A percentile compares a stretch with the other conserved stretches of the same genome.
Evolutionary conservation across 495 filamentous ascomycete genomes (phyloP).

Genomic region (Ramalina peruviana): DNA sequence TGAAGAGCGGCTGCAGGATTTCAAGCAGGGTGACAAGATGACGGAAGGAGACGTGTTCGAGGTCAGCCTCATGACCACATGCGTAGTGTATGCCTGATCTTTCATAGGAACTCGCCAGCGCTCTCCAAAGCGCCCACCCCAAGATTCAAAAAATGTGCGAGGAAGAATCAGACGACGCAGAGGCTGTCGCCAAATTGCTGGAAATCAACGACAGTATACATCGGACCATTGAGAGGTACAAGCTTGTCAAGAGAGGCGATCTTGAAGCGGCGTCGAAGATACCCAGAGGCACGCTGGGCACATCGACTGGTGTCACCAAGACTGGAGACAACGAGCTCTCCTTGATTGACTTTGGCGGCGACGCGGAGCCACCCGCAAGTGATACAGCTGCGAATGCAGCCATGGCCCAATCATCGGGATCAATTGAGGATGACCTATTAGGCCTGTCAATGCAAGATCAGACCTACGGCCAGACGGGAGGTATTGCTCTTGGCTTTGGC

Average conservation of each 20-base stretch:
- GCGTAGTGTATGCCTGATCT: neutral
- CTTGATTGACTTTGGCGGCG: conserved; percentile 79
- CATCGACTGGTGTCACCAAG: conserved; percentile 54
- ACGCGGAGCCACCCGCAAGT: conserved; percentile 38
- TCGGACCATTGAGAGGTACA: conserved; percentile 87
- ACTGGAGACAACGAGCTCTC: conserved; percentile 76
- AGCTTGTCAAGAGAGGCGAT: conserved; percentile 85
- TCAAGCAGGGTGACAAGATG: conserved; percentile 68
- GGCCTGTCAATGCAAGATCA: conserved; percentile 53
- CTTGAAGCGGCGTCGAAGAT: conserved; percentile 75
- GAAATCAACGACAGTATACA: conserved; percentile 99
- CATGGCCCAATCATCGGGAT: conserved; percentile 22
- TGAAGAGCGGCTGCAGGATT: conserved; percentile 82
- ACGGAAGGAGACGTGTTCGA: conserved; percentile 88
- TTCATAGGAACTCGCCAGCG: conserved; percentile 67
- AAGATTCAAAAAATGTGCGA: conserved; percentile 99
- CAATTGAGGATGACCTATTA: conserved; percentile 52
- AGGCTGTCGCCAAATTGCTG: conserved; percentile 86
- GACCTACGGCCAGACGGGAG: conserved; percentile 55
- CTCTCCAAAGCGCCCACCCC: conserved; percentile 84
- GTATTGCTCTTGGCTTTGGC: conserved; percentile 75
- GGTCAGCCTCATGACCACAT: conserved; percentile 22
- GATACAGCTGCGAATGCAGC: conserved; percentile 11
- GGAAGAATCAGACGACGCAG: conserved; percentile 90
- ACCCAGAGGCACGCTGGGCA: conserved; percentile 67